Percentiles rank a stretch among this genome's conserved stretches.
Evolutionary conservation across 2,329 filamentous ascomycete species (phyloP).

Genomic region (Cryphonectria naterciae): DNA sequence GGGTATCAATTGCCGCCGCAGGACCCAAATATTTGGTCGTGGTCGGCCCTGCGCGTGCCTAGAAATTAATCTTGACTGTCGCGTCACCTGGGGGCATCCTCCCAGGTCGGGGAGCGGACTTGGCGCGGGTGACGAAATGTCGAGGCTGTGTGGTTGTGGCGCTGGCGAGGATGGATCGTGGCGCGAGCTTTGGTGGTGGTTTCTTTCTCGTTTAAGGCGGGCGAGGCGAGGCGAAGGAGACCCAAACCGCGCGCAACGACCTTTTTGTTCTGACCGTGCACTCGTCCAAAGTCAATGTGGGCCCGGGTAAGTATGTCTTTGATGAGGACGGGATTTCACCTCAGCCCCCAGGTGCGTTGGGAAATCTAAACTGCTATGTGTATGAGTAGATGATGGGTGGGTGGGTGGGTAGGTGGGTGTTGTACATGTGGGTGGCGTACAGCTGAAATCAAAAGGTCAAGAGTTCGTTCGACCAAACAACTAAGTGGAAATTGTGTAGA

Average conservation of each 20-base stretch:
- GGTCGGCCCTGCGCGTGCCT: conserved; percentile 13
- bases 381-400: no score
- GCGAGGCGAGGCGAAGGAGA: conserved; percentile 1
- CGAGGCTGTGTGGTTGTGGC: conserved; percentile 31
- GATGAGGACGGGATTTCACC: background rate
- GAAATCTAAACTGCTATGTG: background rate
- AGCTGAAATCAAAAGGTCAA: background rate
- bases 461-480: background rate
- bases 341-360: background rate
- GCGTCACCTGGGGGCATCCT: conserved; percentile 24
- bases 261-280: background rate
- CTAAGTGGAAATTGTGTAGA: background rate
- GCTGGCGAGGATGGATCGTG: conserved; percentile 28
- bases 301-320: background rate
- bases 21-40: background rate
- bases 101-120: conserved; percentile 4
- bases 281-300: conserved; percentile 1
- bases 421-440: conserved; percentile 1
- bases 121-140: conserved; percentile 29
- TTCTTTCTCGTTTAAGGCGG: background rate
- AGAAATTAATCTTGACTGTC: conserved; percentile 15
- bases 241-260: background rate
- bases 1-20: conserved; percentile 9
- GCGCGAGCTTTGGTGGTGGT: conserved; percentile 28
- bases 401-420: background rate